These are phyloP conservation scores for Russula virescens DNA, from an alignment of 768 basidiomycete species.

Conservation along the genomic window DNA sequence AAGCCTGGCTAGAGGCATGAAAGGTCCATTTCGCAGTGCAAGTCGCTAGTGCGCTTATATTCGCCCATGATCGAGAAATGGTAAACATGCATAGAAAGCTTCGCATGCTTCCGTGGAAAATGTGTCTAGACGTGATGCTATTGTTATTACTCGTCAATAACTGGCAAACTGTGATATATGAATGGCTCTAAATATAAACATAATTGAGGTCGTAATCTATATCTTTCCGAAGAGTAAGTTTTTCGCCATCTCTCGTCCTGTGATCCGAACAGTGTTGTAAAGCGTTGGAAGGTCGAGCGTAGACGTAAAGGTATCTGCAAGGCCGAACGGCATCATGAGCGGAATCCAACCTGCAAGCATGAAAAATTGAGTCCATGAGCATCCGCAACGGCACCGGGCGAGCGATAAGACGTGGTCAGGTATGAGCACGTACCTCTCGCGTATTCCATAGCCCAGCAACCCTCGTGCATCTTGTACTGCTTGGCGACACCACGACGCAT, in stretches of 20 bases:
- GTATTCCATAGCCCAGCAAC: conserved; percentile 94
- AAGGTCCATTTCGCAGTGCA: no score
- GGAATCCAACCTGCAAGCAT: conserved; percentile 87
- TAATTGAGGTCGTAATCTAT: conserved; percentile 32
- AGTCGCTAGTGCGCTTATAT: no score
- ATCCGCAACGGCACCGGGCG: background rate
- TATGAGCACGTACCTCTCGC: conserved; percentile 62
- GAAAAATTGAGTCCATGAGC: background rate
- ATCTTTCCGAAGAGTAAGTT: conserved; percentile 89
- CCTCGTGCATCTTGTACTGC: conserved; percentile 97
- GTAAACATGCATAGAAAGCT: no score
- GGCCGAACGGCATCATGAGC: conserved; percentile 90
- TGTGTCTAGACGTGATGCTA: no score
- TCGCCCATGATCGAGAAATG: no score
- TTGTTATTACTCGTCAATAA: background rate
- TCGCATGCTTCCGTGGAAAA: no score
- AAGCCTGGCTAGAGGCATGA: no score
- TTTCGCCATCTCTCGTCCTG: conserved; percentile 73
- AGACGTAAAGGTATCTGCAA: conserved; percentile 78
- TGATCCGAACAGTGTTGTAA: conserved; percentile 70
- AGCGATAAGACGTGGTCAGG: background rate
- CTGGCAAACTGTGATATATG: background rate
- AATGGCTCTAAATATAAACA: background rate
- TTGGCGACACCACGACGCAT: conserved; percentile 79
- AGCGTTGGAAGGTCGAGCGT: conserved; percentile 84